Evolutionary conservation across 2,329 filamentous ascomycete genomes (phyloP), one percentile per base, ranked within the genome.

Genomic region (Xylaria sp.): DNA sequence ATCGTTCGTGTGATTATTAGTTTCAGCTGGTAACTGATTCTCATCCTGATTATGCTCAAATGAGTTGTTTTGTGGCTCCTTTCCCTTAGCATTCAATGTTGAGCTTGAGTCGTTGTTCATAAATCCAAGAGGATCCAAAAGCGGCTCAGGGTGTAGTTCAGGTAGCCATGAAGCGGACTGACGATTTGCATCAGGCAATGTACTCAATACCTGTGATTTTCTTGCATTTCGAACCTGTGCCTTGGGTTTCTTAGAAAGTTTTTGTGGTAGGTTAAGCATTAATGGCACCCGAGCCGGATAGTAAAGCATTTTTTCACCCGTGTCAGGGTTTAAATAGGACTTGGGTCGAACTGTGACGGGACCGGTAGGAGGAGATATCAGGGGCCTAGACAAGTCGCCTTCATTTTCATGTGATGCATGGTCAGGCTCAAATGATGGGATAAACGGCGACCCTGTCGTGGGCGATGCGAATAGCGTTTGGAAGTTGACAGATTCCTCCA

Each of bases 231-330:
- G 84, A 4, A 88, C 83, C 9, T 83, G 78, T 2, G 85, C 79
- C 56, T 89, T 85, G 8, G 90, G 87, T 55, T 88, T 84, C 70
- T 89, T 91, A 0, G 94, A 96, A 53, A 98, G 80, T 70, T 92
- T 91, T 46, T 93, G 92, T 0, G 95, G 95, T 12, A 99, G 80
- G 71, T 97, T 98, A 60, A 99, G 84, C 89, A 96, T 94, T 65
- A 91, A 89, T 2, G 95, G 95, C 2, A 99, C 95, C 1, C 92
- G 94, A 2, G 95, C 95, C 14, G 95, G 95, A 75, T 99, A 99
- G 77, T 90, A 98, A 9, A 97, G 87, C 92, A 98, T 97, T 69
- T 89, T 83, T 68, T 94, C 87, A 4, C 87, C 89, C 1, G 89
- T 89, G 25, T 83, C 80, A 1, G 87, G 86, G 71, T 89, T 83